Percentiles rank a stretch among this genome's conserved stretches.
Evolutionary conservation across 345 rosid genomes (phyloP).

Genomic region (Citrus australasica): DNA sequence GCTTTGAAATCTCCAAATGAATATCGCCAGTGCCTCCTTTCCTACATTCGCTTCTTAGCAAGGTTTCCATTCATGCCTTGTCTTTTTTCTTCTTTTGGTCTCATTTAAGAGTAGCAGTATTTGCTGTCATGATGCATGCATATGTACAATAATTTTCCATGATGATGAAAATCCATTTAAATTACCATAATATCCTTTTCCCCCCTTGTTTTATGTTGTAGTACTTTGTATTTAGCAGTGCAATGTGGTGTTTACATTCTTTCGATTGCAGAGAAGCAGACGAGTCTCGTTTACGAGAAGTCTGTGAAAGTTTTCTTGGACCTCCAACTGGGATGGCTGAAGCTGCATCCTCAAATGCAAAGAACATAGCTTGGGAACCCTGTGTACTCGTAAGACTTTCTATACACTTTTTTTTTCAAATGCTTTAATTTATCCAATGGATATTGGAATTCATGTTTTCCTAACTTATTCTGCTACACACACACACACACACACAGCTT

Average conservation of each 20-base stretch:
- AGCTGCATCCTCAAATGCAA: constrained; percentile 43
- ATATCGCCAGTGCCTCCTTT: constrained; percentile 91
- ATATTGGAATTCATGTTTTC: neutral
- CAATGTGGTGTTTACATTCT: constrained; percentile 1
- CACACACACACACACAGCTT: neutral
- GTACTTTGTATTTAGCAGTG: neutral
- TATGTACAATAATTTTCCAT: neutral
- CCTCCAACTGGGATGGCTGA: constrained; percentile 92
- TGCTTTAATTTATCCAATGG: neutral
- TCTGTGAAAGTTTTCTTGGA: constrained; percentile 92
- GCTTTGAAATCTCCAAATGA: constrained; percentile 83
- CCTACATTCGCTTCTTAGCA: constrained; percentile 85
- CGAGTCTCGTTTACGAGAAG: constrained; percentile 91
- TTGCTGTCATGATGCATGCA: neutral
- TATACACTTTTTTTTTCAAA: neutral
- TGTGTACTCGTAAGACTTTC: constrained; percentile 64
- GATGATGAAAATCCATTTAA: neutral
- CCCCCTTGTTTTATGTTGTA: neutral
- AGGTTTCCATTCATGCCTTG: constrained; percentile 43
- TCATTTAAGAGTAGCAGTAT: neutral
- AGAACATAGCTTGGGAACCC: constrained; percentile 82
- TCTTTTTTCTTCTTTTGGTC: neutral
- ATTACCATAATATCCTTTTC: neutral
- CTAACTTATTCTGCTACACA: neutral
- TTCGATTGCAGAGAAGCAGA: constrained; percentile 80